phyloP scores from a whole-genome alignment of 139 green algal species.

The Haematococcus lacustris region DNA sequence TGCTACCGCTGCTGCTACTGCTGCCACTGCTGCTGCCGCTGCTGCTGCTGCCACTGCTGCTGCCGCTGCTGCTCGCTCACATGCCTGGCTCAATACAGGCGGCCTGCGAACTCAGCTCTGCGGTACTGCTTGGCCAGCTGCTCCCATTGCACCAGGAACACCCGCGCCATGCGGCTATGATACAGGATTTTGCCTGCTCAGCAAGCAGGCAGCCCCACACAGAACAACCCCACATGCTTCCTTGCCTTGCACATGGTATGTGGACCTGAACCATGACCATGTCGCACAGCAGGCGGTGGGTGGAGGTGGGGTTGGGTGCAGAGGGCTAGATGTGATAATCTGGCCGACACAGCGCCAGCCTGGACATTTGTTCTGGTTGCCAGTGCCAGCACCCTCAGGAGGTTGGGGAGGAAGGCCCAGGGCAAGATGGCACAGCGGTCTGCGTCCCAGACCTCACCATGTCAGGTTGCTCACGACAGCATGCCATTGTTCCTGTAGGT shows the following conservation, averaged over 20 bases:
- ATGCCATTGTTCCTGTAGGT: too few relatives aligned
- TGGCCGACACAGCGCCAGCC: not conserved
- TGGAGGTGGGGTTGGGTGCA: too few relatives aligned
- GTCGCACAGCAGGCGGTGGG: too few relatives aligned
- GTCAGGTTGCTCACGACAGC: not conserved
- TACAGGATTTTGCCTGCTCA: slow-evolving; percentile 73
- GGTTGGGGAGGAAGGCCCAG: too few relatives aligned
- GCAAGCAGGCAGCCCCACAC: not conserved
- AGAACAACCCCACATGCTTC: not conserved
- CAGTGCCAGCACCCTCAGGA: too few relatives aligned
- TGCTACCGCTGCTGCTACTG: too few relatives aligned
- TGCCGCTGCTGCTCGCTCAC: too few relatives aligned
- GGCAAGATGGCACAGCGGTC: not conserved
- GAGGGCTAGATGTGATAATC: too few relatives aligned
- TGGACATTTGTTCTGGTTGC: not conserved
- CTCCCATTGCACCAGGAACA: slow-evolving; percentile 44
- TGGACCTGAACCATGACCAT: too few relatives aligned
- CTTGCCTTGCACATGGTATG: not conserved
- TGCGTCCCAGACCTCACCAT: not conserved
- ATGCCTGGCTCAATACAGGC: slow-evolving; percentile 6
- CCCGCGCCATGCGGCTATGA: slow-evolving; percentile 49
- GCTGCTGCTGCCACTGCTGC: too few relatives aligned
- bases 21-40: too few relatives aligned
- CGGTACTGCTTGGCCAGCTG: slow-evolving; percentile 1
- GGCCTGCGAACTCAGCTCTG: not conserved